These are phyloP conservation scores for Quercus phellos DNA, from an alignment of 331 rosid species.

Conservation along the genomic window DNA sequence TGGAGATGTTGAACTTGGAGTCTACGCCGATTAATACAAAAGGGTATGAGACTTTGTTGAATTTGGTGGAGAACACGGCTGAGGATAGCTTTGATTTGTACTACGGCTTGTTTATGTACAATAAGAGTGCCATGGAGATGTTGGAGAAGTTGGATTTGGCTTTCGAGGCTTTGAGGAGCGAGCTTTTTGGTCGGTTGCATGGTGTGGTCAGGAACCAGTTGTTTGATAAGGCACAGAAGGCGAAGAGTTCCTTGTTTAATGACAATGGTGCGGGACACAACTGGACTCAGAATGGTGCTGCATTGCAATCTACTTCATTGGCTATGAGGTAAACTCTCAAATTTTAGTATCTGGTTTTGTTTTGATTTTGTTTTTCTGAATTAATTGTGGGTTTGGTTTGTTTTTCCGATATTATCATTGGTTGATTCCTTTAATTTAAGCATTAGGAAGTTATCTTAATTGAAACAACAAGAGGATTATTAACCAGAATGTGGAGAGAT, in stretches of 20 bases:
- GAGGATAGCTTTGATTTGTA: slow-evolving; percentile 76
- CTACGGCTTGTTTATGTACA: slow-evolving; percentile 70
- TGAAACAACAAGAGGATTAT: background rate
- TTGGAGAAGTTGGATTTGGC: slow-evolving; percentile 67
- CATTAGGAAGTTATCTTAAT: background rate
- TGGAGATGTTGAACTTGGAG: slow-evolving; percentile 49
- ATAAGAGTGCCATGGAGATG: slow-evolving; percentile 59
- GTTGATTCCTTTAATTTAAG: background rate
- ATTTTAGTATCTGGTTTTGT: background rate
- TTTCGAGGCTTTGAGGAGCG: slow-evolving; percentile 60
- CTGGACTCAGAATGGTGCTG: slow-evolving; percentile 38
- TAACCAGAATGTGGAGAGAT: background rate
- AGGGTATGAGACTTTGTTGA: slow-evolving; percentile 67
- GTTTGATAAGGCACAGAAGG: slow-evolving; percentile 39
- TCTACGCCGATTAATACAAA: slow-evolving; percentile 72
- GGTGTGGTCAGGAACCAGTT: slow-evolving; percentile 52
- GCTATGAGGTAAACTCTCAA: slow-evolving; percentile 33
- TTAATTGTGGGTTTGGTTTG: background rate
- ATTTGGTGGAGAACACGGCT: slow-evolving; percentile 58
- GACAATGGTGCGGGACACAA: background rate
- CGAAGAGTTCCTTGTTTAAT: background rate
- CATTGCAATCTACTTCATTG: slow-evolving; percentile 31
- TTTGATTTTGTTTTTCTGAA: background rate
- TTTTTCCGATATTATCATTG: background rate
- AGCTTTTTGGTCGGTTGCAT: slow-evolving; percentile 50